Evolutionary conservation across 129 eudicot species (phyloP).

Genomic region (Glebionis coronaria): DNA sequence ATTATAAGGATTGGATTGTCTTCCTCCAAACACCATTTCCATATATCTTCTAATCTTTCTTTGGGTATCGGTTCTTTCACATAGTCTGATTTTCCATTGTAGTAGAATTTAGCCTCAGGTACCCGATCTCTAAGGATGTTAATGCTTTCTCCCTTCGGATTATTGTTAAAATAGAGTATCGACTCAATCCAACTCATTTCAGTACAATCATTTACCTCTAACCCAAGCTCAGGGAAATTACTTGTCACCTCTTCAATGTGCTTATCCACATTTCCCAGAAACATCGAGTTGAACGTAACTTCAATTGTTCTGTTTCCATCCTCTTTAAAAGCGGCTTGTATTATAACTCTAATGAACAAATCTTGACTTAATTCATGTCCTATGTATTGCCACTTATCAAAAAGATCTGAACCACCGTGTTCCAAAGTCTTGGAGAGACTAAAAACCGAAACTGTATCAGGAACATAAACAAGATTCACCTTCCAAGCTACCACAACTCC

Average conservation of each 20-base stretch:
- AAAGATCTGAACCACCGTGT: constrained; percentile 19
- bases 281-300: constrained; percentile 4
- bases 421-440: constrained; percentile 17
- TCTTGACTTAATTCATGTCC: constrained; percentile 11
- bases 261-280: constrained; percentile 2
- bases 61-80: constrained; percentile 5
- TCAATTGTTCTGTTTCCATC: not conserved
- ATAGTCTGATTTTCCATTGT: constrained; percentile 5
- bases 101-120: constrained; percentile 1
- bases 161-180: not conserved
- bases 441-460: constrained; percentile 19
- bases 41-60: not conserved
- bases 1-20: constrained; percentile 9
- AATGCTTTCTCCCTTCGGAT: not conserved
- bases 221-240: constrained; percentile 15
- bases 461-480: constrained; percentile 20
- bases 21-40: constrained; percentile 13
- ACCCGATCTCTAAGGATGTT: constrained; percentile 6
- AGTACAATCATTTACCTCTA: not conserved
- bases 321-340: not conserved
- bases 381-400: constrained; percentile 16
- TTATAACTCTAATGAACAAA: constrained; percentile 16
- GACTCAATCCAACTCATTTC: constrained; percentile 8
- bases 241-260: not conserved
- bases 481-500: constrained; percentile 22